These are phyloP conservation scores for Tulasnella sp. DNA, from an alignment of 768 basidiomycete species.

Conservation along the genomic window DNA sequence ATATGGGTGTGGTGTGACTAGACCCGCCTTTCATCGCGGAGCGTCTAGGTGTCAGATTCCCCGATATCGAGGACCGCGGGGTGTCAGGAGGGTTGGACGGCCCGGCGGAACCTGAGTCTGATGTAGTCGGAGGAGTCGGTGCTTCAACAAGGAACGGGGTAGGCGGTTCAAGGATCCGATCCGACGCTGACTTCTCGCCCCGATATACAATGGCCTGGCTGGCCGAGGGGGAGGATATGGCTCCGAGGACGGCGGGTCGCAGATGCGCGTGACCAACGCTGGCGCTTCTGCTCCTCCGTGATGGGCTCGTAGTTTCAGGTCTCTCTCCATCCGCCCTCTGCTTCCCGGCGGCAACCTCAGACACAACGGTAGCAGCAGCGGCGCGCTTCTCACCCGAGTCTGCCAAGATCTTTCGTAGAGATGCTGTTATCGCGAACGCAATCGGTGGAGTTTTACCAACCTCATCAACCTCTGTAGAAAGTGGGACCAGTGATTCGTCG, in stretches of 20 bases:
- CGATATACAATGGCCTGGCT: neutral
- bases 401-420: slow-evolving; percentile 15
- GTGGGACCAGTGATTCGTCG: neutral
- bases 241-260: neutral
- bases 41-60: neutral
- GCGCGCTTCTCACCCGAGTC: neutral
- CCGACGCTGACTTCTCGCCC: neutral
- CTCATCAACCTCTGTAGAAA: neutral
- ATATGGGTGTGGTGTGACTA: neutral
- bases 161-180: no score
- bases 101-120: neutral
- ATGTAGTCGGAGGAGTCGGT: neutral
- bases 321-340: slow-evolving; percentile 11
- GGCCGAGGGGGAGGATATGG: neutral
- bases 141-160: neutral
- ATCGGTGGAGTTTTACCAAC: slow-evolving; percentile 1
- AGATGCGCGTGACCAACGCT: neutral
- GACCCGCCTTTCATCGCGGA: slow-evolving; percentile 7
- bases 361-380: neutral
- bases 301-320: neutral
- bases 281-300: neutral
- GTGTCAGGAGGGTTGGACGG: neutral
- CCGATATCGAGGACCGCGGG: neutral
- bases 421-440: neutral
- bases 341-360: slow-evolving; percentile 4